Evolutionary conservation across 2,329 filamentous ascomycete genomes (phyloP).

Genomic region (Tolypocladium tropicale): DNA sequence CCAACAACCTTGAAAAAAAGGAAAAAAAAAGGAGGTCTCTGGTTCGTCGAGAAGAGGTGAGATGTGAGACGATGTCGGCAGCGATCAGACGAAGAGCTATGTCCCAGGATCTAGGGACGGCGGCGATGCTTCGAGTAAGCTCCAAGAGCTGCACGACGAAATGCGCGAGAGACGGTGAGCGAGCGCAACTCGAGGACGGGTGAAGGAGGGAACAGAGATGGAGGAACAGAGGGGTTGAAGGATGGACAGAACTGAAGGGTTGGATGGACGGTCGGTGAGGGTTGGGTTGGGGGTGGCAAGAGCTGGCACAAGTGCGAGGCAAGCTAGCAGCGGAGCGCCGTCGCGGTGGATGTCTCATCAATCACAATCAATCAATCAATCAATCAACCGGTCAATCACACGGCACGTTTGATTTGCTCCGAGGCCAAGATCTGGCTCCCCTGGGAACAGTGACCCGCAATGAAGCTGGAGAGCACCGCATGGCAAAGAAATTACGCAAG

Average conservation of each 20-base stretch:
- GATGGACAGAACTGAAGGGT: background rate
- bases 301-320: background rate
- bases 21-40: too few species aligned
- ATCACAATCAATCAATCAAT: background rate
- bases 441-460: too few species aligned
- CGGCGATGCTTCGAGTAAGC: background rate
- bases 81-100: background rate
- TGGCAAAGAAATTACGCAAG: background rate
- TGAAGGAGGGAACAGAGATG: too few species aligned
- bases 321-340: background rate
- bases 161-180: background rate
- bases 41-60: background rate
- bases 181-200: background rate
- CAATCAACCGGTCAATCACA: background rate
- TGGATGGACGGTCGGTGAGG: background rate
- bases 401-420: background rate
- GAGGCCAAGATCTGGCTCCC: too few species aligned
- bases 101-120: background rate
- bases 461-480: background rate
- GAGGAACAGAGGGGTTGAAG: background rate
- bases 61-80: background rate
- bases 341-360: background rate
- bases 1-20: background rate
- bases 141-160: background rate
- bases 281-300: background rate